Evolutionary conservation across 495 filamentous ascomycete species (phyloP), one percentile per base, ranked within the genome.

Genomic region (Neurospora sp.): DNA sequence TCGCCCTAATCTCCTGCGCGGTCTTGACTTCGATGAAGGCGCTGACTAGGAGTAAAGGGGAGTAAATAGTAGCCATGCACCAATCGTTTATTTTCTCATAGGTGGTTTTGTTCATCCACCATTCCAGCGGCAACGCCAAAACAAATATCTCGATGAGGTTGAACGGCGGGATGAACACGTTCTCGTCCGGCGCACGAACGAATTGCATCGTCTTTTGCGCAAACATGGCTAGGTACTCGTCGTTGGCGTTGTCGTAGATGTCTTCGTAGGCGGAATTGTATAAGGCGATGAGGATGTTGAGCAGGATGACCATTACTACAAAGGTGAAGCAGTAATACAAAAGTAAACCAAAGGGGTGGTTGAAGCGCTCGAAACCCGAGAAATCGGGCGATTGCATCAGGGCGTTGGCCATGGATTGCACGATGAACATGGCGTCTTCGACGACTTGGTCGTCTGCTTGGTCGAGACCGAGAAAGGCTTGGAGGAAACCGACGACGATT

Each of bases 281-380:
- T 5, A 99, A 88, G 0, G 96, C 96, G 76, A 99, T 98, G 42
- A 99, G 89, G 79, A 98, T 92, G 79, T 98, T 98, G 72, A 98
- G 84, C 14, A 98, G 87, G 37, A 98, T 89, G 20, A 84, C 94
- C 93, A 97, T 97, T 40, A 99, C 90, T n/a, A 98, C 88, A 78
- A 99, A 99, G 35, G 93, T 97, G 79, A 96, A 99, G 71, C 97
- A 86, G 81, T 99, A 98, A 81, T 98, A 97, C 11, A 97, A 89
- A 8, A 96, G 92, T 23, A 95, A 88, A 3, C 94, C 94, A 78
- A 96, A 97, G 0, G 94, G 94, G 27, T 86, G 88, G 31, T 84
- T 85, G 70, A 90, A 90, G 20, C 90, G 85, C 74, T 97, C 92
- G 77, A 97, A 99, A 5, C 90, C 93, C 31, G 87, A 88, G 76